Percentiles rank a stretch among this genome's conserved stretches.
Evolutionary conservation across 495 filamentous ascomycete genomes (phyloP).

Genomic region (Hypomontagnella submonticulosa): DNA sequence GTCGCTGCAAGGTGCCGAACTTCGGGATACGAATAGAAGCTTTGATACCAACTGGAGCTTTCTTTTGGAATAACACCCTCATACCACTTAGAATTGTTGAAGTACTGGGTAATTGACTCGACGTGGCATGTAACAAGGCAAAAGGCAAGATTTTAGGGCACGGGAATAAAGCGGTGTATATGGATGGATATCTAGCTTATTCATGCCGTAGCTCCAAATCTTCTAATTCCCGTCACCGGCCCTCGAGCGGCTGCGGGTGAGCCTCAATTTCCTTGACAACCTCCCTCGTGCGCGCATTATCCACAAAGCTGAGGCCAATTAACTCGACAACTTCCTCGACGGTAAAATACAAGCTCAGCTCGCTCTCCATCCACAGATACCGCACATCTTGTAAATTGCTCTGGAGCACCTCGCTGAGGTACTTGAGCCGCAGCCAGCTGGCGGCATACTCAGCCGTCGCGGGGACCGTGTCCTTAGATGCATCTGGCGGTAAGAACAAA

Average conservation of each 20-base stretch:
- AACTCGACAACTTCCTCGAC: conserved; percentile 87
- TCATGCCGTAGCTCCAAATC: too few species aligned
- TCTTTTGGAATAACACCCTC: too few species aligned
- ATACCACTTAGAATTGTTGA: too few species aligned
- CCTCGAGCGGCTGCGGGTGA: conserved; percentile 51
- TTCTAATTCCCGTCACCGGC: conserved; percentile 1
- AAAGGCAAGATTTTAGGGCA: too few species aligned
- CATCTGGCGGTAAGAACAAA: conserved; percentile 70
- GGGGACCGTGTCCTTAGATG: conserved; percentile 59
- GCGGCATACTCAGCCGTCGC: conserved; percentile 81
- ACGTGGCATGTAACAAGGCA: too few species aligned
- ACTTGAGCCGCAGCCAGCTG: conserved; percentile 91
- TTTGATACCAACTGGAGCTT: too few species aligned
- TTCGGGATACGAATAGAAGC: too few species aligned
- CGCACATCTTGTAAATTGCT: conserved; percentile 89
- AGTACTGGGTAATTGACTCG: too few species aligned
- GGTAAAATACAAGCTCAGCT: conserved; percentile 83
- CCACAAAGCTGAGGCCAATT: conserved; percentile 89
- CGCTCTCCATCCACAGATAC: conserved; percentile 87
- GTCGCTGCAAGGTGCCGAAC: too few species aligned
- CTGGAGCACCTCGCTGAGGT: conserved; percentile 87
- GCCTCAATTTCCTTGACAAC: conserved; percentile 81
- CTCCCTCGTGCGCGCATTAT: conserved; percentile 78
- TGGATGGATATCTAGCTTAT: too few species aligned
- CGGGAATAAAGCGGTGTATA: too few species aligned